Percentiles rank a stretch among this genome's conserved stretches.
Conservation (phyloP, 371 early-diverging fungal species). For the Basidiobolus heterosporus region DNA sequence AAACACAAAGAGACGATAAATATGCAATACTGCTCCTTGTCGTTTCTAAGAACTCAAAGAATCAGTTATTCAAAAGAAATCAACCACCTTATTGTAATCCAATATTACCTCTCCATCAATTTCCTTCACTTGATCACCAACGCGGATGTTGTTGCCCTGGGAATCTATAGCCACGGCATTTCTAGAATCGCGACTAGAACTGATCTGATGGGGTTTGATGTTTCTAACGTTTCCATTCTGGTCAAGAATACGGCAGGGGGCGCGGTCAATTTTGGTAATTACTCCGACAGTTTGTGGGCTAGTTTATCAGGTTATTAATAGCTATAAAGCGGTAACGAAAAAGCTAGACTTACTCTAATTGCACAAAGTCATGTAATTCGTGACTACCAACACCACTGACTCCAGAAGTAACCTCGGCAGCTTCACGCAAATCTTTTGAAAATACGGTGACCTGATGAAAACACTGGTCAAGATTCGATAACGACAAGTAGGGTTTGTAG, state of each 20-base stretch:
- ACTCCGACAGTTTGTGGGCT: slow-evolving; percentile 49
- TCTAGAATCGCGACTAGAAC: slow-evolving; percentile 39
- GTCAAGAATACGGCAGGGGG: slow-evolving; percentile 56
- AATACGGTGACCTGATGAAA: slow-evolving; percentile 50
- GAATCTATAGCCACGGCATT: slow-evolving; percentile 63
- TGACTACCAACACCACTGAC: slow-evolving; percentile 33
- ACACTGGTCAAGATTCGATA: background rate
- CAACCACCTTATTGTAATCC: background rate
- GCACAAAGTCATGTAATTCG: slow-evolving; percentile 75
- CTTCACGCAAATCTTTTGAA: slow-evolving; percentile 69
- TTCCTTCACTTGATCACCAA: slow-evolving; percentile 67
- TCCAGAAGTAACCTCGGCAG: slow-evolving; percentile 30
- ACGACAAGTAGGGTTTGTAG: background rate
- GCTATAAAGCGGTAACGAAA: background rate
- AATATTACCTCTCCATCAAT: slow-evolving; percentile 24
- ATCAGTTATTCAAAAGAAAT: background rate
- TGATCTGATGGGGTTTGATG: slow-evolving; percentile 51
- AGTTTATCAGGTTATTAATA: background rate
- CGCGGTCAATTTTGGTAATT: slow-evolving; percentile 65
- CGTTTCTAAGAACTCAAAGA: slow-evolving; percentile 10
- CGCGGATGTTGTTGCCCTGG: slow-evolving; percentile 51
- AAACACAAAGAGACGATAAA: slow-evolving; percentile 18
- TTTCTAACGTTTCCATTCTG: slow-evolving; percentile 55
- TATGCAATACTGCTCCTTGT: slow-evolving; percentile 19
- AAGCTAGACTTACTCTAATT: slow-evolving; percentile 39